Evolutionary conservation across 2,329 filamentous ascomycete genomes (phyloP).

Genomic region (Myriosclerotinia duriaeana): DNA sequence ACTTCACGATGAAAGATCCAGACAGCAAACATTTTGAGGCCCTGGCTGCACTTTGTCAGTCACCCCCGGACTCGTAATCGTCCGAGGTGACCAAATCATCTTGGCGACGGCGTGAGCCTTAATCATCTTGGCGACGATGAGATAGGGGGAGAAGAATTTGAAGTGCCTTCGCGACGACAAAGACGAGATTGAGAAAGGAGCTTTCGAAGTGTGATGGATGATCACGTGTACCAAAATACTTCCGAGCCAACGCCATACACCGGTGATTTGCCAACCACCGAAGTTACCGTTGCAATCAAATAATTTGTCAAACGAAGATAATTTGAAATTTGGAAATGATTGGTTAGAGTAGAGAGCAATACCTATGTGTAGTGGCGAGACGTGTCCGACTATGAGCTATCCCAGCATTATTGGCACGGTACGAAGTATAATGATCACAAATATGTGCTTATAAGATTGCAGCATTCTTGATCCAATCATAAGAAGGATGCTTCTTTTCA

Average conservation of each 20-base stretch:
- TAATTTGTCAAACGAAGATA: not conserved
- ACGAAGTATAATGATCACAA: not conserved
- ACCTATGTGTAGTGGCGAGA: not conserved
- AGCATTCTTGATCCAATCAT: not conserved
- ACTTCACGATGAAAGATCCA: no score
- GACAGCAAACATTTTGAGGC: not conserved
- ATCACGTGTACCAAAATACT: not conserved
- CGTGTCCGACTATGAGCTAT: not conserved
- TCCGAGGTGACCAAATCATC: not conserved
- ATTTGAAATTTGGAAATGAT: not conserved
- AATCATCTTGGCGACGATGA: not conserved
- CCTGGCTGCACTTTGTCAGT: not conserved
- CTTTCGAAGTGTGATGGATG: not conserved
- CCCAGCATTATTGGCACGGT: not conserved
- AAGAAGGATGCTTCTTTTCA: not conserved
- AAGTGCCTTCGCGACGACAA: not conserved
- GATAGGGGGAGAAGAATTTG: not conserved
- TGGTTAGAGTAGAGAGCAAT: not conserved
- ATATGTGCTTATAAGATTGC: not conserved
- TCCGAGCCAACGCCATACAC: not conserved
- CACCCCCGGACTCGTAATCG: no score
- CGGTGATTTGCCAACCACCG: not conserved
- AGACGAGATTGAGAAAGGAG: not conserved
- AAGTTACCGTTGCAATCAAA: not conserved
- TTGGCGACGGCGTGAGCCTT: no score